Evolutionary conservation across 140 eudicot species (phyloP).

Genomic region (Bidens hawaiensis): DNA sequence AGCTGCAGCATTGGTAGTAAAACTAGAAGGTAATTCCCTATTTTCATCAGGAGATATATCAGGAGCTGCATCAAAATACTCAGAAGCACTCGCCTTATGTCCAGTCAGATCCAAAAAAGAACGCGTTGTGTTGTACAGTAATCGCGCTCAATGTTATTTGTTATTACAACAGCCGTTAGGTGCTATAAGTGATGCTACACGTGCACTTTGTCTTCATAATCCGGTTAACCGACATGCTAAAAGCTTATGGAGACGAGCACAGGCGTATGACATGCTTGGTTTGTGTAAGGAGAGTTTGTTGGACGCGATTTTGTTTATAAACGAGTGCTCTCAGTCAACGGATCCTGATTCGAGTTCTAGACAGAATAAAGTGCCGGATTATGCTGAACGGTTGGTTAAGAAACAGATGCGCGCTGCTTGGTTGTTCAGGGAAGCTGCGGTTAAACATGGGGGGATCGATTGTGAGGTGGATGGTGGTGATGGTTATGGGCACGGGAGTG

Average conservation of each 20-base stretch:
- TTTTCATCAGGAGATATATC: slow-evolving; percentile 88
- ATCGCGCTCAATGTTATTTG: no score
- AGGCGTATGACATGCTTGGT: slow-evolving; percentile 92
- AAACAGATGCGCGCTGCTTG: no score
- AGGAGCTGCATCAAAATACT: slow-evolving; percentile 85
- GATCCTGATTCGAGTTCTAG: slow-evolving; percentile 71
- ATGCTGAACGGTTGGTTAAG: slow-evolving; percentile 90
- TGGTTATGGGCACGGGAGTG: slow-evolving; percentile 61
- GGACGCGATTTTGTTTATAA: no score
- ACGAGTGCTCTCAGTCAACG: slow-evolving; percentile 80
- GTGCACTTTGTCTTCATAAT: slow-evolving; percentile 82
- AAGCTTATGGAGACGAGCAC: slow-evolving; percentile 97
- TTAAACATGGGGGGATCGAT: slow-evolving; percentile 72
- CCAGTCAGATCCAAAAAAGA: no score
- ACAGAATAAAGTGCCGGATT: slow-evolving; percentile 91
- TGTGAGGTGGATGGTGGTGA: slow-evolving; percentile 64
- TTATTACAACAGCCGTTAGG: slow-evolving; percentile 73
- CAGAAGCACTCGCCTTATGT: slow-evolving; percentile 81
- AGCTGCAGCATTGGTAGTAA: no score
- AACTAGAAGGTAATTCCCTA: slow-evolving; percentile 84
- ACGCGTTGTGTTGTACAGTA: no score
- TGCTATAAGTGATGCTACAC: slow-evolving; percentile 94
- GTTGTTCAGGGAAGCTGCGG: slow-evolving; percentile 88
- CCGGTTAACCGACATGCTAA: slow-evolving; percentile 92
- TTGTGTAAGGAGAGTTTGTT: slow-evolving; percentile 83